Evolutionary conservation across 1,284 basidiomycete genomes (phyloP).

Genomic region (Ceratobasidium theobromae): DNA sequence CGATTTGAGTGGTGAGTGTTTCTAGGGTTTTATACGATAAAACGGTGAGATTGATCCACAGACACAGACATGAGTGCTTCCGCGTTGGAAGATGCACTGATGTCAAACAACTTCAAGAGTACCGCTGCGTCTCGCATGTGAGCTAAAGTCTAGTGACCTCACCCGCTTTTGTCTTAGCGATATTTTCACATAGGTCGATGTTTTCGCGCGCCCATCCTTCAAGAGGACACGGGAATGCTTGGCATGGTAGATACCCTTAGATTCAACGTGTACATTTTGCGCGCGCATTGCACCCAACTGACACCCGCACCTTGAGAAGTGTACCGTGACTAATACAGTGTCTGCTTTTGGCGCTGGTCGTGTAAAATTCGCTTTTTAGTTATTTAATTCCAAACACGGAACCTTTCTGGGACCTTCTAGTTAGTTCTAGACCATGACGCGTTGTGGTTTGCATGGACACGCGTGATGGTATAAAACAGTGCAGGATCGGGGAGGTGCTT

Average conservation of each 20-base stretch:
- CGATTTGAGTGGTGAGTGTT: conserved; percentile 68
- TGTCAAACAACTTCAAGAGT: conserved; percentile 53
- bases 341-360: background rate
- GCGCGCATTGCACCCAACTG: background rate
- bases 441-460: background rate
- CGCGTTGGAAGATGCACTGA: conserved; percentile 70
- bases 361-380: background rate
- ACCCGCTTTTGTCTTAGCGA: no score
- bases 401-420: background rate
- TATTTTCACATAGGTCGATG: conserved; percentile 46
- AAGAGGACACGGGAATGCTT: conserved; percentile 38
- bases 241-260: conserved; percentile 13
- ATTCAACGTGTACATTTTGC: background rate
- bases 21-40: conserved; percentile 8
- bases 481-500: no score
- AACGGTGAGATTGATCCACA: conserved; percentile 47
- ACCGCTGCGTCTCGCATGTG: conserved; percentile 17
- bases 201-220: conserved; percentile 49
- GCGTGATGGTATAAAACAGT: background rate
- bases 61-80: conserved; percentile 66
- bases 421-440: background rate
- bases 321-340: background rate
- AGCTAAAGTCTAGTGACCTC: background rate
- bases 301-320: background rate
- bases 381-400: background rate